Evolutionary conservation across 306 rosid genomes (phyloP).

Genomic region (Gynostemma pentaphyllum): DNA sequence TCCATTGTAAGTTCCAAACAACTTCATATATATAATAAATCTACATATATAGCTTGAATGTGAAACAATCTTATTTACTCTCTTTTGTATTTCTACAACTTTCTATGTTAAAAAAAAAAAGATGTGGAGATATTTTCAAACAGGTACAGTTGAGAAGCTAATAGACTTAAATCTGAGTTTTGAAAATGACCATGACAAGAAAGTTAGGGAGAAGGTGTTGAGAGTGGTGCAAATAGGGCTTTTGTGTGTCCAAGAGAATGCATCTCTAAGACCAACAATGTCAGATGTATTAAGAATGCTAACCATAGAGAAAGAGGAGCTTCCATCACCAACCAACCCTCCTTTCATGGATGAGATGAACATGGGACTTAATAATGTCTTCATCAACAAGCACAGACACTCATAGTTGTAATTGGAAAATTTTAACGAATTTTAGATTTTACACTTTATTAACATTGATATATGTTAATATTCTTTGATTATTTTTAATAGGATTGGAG

Average conservation of each 20-base stretch:
- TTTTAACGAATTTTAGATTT: no score
- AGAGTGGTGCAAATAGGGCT: constrained; percentile 79
- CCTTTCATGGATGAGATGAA: constrained; percentile 80
- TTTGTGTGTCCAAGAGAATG: constrained; percentile 72
- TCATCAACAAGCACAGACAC: no score
- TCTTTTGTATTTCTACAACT: background rate
- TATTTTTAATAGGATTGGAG: no score
- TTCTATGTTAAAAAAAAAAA: constrained; percentile 25
- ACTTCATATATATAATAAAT: background rate
- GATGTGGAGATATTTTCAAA: constrained; percentile 81
- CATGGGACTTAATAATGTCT: constrained; percentile 70
- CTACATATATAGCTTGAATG: background rate
- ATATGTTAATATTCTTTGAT: no score
- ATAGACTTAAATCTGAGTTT: constrained; percentile 60
- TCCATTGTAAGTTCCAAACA: constrained; percentile 39
- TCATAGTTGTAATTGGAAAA: no score
- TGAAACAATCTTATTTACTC: background rate
- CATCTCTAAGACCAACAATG: constrained; percentile 65
- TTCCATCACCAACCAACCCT: constrained; percentile 71
- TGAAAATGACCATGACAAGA: constrained; percentile 24
- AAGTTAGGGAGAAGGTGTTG: constrained; percentile 30
- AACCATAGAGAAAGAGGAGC: constrained; percentile 54
- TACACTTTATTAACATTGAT: no score
- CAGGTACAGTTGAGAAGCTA: constrained; percentile 46
- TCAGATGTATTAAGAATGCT: constrained; percentile 64